These are phyloP conservation scores for Calonectria fujianensis DNA, from an alignment of 2,329 filamentous ascomycete species.

Conservation along the genomic window DNA sequence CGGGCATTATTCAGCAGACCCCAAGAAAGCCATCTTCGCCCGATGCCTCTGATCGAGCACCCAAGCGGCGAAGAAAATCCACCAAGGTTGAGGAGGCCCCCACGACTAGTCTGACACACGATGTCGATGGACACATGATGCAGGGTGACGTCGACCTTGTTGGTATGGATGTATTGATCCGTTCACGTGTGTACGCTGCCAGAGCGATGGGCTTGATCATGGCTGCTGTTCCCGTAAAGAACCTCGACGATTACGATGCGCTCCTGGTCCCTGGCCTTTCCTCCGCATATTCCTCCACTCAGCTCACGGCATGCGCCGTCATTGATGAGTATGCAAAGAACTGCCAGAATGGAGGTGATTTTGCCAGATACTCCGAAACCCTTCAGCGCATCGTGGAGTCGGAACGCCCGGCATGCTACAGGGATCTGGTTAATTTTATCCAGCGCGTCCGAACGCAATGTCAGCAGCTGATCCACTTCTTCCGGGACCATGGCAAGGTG, in stretches of 20 bases:
- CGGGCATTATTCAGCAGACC: constrained; percentile 66
- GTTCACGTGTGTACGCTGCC: constrained; percentile 91
- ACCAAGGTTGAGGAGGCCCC: constrained; percentile 85
- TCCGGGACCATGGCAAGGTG: constrained; percentile 92
- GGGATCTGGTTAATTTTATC: constrained; percentile 91
- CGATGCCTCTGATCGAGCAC: constrained; percentile 75
- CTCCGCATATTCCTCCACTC: constrained; percentile 88
- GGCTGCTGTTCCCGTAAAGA: constrained; percentile 80
- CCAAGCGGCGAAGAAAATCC: constrained; percentile 87
- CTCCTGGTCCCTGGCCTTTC: constrained; percentile 79
- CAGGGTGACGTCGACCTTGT: constrained; percentile 97
- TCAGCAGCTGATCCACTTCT: constrained; percentile 90
- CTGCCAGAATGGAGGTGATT: constrained; percentile 64
- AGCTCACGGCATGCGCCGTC: constrained; percentile 87
- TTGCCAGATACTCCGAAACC: constrained; percentile 74
- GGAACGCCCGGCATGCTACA: constrained; percentile 88
- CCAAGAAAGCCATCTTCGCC: constrained; percentile 70
- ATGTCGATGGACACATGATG: constrained; percentile 98
- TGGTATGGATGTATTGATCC: constrained; percentile 89
- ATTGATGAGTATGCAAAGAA: constrained; percentile 91
- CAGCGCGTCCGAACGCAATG: constrained; percentile 94
- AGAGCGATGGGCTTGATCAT: constrained; percentile 91
- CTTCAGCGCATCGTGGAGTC: constrained; percentile 86
- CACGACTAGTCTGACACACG: constrained; percentile 83
- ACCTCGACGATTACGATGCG: constrained; percentile 78